Evolutionary conservation across 495 filamentous ascomycete species (phyloP), one percentile per base, ranked within the genome.

Genomic region (Hypoxylon fragiforme): DNA sequence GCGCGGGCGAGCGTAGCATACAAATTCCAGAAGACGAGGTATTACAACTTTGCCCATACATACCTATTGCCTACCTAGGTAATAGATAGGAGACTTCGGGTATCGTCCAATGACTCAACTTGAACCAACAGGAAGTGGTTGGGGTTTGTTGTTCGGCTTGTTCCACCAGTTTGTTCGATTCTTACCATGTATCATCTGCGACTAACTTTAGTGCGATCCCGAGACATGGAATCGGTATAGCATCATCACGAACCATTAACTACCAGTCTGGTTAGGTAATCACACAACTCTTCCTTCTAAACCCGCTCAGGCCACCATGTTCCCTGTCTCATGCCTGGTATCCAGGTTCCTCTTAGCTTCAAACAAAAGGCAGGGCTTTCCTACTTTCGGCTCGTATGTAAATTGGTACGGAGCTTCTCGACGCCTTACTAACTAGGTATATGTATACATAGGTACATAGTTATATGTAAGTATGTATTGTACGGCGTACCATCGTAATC

Each of bases 221-320:
- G 54, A 63, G 60, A 63, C 60, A 47, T 57, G 47, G 58, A 22
- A 50, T 52, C 46, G 58, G 58, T 31, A 62, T 62, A 19, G 26
- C 51, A 44, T 61, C 51, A 44, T 61, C 40, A 16, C 50, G 38
- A 28, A 30, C 30, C 14, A 35, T 46, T n/a, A n/a, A n/a, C n/a
- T n/a, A n/a, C n/a, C 15, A 30, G 35, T 34, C 48, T 31, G 44
- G 26, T 36, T 49, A 55, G 12, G 30, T 43, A 43, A 47, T 46
- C 31, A 12, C 21, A 19, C 36, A 30, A 21, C 26, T 34, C 32
- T 41, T 48, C 37, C 22, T 46, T 51, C 32, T 28, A 40, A 32
- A 32, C 12, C 31, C 47, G 59, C 59, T 62, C 30, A 38, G 59
- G 36, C 59, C 53, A 62, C 32, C 15, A 19, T 44, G 32, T 49